phyloP scores from a whole-genome alignment of 805 yeast genomes.

The Wickerhamomyces sydowiorum region DNA sequence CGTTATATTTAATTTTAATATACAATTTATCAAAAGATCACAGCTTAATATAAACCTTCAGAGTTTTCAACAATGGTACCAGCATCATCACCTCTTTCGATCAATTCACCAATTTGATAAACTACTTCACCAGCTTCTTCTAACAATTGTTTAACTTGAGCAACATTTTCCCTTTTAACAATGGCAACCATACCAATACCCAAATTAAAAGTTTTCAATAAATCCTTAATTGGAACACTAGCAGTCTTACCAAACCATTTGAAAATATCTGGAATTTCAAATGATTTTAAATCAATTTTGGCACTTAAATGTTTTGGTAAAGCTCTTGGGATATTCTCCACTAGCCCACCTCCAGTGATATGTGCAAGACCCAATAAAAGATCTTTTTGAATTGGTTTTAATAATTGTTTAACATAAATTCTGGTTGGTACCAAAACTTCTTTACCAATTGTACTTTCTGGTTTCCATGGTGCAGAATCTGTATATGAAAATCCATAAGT shows the following conservation, averaged over 20 bases:
- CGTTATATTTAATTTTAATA: background rate
- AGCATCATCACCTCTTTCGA: conserved; percentile 36
- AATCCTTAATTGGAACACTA: conserved; percentile 78
- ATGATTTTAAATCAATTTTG: conserved; percentile 64
- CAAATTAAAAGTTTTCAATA: conserved; percentile 86
- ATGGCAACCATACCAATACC: conserved; percentile 96
- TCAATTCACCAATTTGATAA: conserved; percentile 59
- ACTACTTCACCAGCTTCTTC: conserved; percentile 70
- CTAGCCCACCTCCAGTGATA: conserved; percentile 97
- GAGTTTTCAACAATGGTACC: conserved; percentile 48
- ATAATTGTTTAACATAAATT: conserved; percentile 87
- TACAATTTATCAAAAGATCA: background rate
- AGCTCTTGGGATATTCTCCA: conserved; percentile 95
- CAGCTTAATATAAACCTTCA: conserved; percentile 20
- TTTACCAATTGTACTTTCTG: conserved; percentile 69
- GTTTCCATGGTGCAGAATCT: conserved; percentile 82
- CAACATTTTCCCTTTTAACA: conserved; percentile 65
- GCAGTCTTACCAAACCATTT: conserved; percentile 93
- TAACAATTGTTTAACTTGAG: conserved; percentile 45
- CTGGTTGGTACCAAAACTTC: conserved; percentile 85
- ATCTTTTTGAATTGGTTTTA: conserved; percentile 64
- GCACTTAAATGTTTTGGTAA: conserved; percentile 80
- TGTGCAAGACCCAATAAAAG: conserved; percentile 86
- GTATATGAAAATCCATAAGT: conserved; percentile 64
- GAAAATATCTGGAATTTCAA: conserved; percentile 88